Evolutionary conservation across 768 basidiomycete species (phyloP), one percentile per base, ranked within the genome.

Genomic region (Leucocoprinus leucothites): DNA sequence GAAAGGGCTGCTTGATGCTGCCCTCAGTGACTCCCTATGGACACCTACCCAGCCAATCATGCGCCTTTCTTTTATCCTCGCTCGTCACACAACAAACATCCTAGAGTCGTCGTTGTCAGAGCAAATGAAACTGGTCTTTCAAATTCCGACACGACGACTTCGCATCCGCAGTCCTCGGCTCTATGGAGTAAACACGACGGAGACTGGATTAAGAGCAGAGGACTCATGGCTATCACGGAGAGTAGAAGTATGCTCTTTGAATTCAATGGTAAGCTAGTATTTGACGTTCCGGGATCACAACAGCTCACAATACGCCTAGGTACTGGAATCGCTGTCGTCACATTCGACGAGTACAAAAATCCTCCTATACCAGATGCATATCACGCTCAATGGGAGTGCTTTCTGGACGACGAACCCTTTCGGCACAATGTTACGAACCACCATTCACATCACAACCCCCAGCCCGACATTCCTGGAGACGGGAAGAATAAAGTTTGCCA

Each of bases 241-340:
- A 51, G 9, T 22, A 51, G 40, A 8, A 16, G 26, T n/a, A 51
- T 51, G 7, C 3, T 13, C 11, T 51, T n/a, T 11, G 16, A 22
- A 1, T 53, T 53, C 34, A 46, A 16, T 18, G 52, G 52, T 53
- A 24, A 7, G 43, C 16, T 3, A 5, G n/a, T 49, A 19, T 47
- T 11, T 26, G 14, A 11, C n/a, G 22, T 7, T 19, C 21, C 14
- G 8, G 1, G n/a, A 35, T 8, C 3, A 8, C 9, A 3, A 13
- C 35, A 14, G 24, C 42, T 44, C 7, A 45, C 9, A 31, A 18
- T 9, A n/a, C n/a, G 19, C 13, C 14, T 9, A 53, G 52, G 52
- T 9, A 53, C 52, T 38, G 35, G 52, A 19, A 11, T 53, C 40
- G 52, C 52, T 22, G 52, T 53, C 36, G 35, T 45, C 24, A 45